Evolutionary conservation across 106 monocot genomes (phyloP), one percentile per base, ranked within the genome.

Genomic region (Amphibolis antarctica): DNA sequence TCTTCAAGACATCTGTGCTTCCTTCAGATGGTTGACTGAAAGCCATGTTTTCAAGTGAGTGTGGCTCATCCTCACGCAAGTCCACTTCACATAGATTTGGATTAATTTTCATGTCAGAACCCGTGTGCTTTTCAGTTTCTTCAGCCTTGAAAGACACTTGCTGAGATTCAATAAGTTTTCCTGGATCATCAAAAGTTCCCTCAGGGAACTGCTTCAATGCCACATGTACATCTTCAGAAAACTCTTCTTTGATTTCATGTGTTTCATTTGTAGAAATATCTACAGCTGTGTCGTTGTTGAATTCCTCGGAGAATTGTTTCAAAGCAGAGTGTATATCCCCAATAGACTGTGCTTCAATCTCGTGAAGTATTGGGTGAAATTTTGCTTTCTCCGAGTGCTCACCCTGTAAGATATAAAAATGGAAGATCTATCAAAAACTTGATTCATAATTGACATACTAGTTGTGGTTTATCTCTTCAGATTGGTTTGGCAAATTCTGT

Each of bases 171-270:
- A 10, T 43, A 2, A 0, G 6, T 12, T 42, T 53, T 17, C 28
- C 47, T 46, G 44, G 9, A 44, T 64, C 11, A 12, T 20, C 3
- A 44, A 28, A 9, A 30, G 28, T 65, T 46, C 29, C 30, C 4
- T 30, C 45, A 51, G 51, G 50, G 13, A 66, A 10, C 7, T 46
- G 48, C 28, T 63, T 64, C 42, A 59, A 52, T 23, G 53, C 63
- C 28, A 28, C 36, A 48, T 72, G 67, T 51, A 63, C 57, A 47
- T 76, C 80, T 45, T 66, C 74, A 19, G 44, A 31, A 26, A 54
- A 63, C 25, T 49, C 71, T 57, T 65, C 74, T 60, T 72, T 68
- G 55, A 66, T 24, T 49, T 68, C 59, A 24, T 63, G 46, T 49
- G 12, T 14, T 49, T 12, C 49, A 49, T 3, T 14, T 49, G 13